Evolutionary conservation across 352 stramenopile species (phyloP).

Genomic region (Elongisporangium anandrum): DNA sequence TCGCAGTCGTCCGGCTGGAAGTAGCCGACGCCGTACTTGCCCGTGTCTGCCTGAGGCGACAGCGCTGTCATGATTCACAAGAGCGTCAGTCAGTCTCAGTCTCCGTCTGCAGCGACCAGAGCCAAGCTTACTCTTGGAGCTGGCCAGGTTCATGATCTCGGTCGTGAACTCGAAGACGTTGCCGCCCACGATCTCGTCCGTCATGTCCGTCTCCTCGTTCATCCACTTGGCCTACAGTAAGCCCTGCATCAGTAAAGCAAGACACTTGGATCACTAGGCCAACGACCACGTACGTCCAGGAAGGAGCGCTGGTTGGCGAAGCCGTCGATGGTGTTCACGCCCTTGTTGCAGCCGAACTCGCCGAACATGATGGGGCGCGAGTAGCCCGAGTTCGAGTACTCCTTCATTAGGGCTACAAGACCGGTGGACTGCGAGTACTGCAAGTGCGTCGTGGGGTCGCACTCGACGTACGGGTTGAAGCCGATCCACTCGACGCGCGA

Average conservation of each 20-base stretch:
- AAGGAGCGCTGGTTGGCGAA: conserved; percentile 69
- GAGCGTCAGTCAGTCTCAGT: no score
- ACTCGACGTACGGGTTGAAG: conserved; percentile 76
- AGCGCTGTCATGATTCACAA: no score
- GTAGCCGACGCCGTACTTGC: conserved; percentile 74
- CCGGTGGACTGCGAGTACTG: conserved; percentile 53
- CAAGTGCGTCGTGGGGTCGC: conserved; percentile 42
- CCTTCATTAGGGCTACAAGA: conserved; percentile 54
- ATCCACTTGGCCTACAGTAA: conserved; percentile 55
- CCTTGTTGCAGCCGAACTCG: conserved; percentile 74
- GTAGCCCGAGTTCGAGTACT: conserved; percentile 44
- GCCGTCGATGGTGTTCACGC: conserved; percentile 56
- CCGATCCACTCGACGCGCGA: conserved; percentile 52
- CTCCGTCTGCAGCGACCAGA: no score
- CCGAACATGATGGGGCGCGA: conserved; percentile 65
- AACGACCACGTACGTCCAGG: conserved; percentile 40
- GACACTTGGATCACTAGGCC: no score
- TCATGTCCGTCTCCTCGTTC: conserved; percentile 72
- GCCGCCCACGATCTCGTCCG: conserved; percentile 50
- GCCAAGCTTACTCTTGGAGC: conserved; percentile 22
- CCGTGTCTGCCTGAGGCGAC: conserved; percentile 21
- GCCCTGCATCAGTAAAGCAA: no score
- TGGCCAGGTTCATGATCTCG: conserved; percentile 49
- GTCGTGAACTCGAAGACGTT: conserved; percentile 78
- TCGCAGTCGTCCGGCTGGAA: conserved; percentile 40